Evolutionary conservation across 345 rosid species (phyloP), one percentile per base, ranked within the genome.

Genomic region (Anacardium occidentale): DNA sequence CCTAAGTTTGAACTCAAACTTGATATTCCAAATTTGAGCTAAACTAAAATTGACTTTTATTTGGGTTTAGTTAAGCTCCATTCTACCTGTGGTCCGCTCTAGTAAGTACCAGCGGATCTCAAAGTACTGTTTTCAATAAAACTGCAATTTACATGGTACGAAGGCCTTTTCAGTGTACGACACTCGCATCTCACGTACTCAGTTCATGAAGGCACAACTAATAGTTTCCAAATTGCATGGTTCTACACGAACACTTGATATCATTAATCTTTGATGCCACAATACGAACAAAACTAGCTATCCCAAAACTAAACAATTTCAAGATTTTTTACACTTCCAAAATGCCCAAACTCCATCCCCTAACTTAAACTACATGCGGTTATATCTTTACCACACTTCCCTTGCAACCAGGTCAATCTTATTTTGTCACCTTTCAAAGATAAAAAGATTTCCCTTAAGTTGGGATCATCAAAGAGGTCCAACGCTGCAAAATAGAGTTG

Each of bases 391-490:
- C 72, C 73, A 63, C 84, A 85, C 82, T 88, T 89, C 26, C 78
- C 85, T 67, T 74, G 85, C 76, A 93, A 79, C 94, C 98, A 93
- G 47, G 76, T 42, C 60, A 86, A 70, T 69, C 89, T 57, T 21
- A 79, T 42, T 70, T 68, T 76, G 29, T 83, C 71, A 22, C 78
- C 82, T 65, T 83, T 86, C 50, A 89, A 77, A 48, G 89, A 89
- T 3, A 93, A 56, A 65, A 91, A 93, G 0, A 87, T 89, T 83
- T 84, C 90, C 72, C 95, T 83, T 50, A 74, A 62, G 79, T 51
- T 71, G 25, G 89, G 79, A 18, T 80, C 90, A 75, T 86, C 98
- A 61, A 93, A 93, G 65, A 93, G 88, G 72, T 90, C 94, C 66
- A 93, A 63, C 37, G 91, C 91, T 37, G 88, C 82, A 61, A 83